A percentile compares a stretch with the other conserved stretches of the same genome.
These are phyloP conservation scores for Chenopodium quinoa DNA, from an alignment of 148 eudicot species.

Conservation along the genomic window DNA sequence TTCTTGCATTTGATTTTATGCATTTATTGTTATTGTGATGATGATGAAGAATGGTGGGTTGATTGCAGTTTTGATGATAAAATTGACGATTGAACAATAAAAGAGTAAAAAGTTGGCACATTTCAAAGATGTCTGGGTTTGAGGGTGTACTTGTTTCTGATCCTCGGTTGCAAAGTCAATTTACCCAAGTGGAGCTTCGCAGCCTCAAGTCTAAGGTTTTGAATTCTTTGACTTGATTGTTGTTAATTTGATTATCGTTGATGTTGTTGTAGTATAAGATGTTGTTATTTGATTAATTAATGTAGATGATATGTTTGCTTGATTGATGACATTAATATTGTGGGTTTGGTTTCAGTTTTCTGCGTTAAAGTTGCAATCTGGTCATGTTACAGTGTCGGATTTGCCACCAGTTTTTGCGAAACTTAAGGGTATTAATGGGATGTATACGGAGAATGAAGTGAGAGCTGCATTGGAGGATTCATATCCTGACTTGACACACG, in stretches of 20 bases:
- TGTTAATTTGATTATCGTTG: neutral
- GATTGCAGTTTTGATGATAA: constrained; percentile 11
- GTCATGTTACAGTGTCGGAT: constrained; percentile 50
- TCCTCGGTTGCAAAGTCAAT: constrained; percentile 82
- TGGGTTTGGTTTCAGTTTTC: constrained; percentile 43
- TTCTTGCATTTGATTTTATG: constrained; percentile 8
- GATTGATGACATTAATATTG: neutral
- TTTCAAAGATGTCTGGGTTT: constrained; percentile 51
- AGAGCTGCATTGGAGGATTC: constrained; percentile 54
- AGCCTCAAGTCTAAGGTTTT: constrained; percentile 68
- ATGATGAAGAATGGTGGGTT: constrained; percentile 1
- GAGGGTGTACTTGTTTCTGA: constrained; percentile 81
- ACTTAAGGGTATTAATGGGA: constrained; percentile 53
- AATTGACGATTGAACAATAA: constrained; percentile 19
- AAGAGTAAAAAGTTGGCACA: neutral
- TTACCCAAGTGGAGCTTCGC: constrained; percentile 85
- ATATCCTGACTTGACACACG: constrained; percentile 51
- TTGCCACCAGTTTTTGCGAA: constrained; percentile 63
- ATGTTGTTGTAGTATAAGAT: neutral
- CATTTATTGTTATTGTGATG: neutral
- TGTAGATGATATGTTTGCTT: neutral
- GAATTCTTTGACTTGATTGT: neutral
- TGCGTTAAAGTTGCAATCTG: constrained; percentile 43
- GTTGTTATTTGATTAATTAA: neutral
- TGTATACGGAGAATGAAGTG: constrained; percentile 55